These are phyloP conservation scores for Botrytis galanthina DNA, from an alignment of 2,329 filamentous ascomycete genomes.

Conservation along the genomic window DNA sequence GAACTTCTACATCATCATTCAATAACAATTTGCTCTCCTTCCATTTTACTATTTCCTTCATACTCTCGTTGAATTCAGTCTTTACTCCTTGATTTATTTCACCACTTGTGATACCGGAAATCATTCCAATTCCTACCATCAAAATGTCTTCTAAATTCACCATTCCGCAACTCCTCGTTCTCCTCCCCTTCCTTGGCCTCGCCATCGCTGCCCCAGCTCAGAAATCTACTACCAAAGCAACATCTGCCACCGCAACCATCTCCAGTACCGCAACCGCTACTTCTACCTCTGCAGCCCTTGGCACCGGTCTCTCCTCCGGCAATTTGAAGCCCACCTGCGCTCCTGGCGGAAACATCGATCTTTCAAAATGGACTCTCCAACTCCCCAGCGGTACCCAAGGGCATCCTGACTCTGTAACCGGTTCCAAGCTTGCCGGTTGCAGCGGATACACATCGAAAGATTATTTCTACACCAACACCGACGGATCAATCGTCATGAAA, in stretches of 20 bases:
- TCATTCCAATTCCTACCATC: not conserved
- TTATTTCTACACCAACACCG: slow-evolving; percentile 40
- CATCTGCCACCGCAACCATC: not conserved
- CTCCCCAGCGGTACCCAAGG: slow-evolving; percentile 40
- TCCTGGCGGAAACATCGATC: slow-evolving; percentile 40
- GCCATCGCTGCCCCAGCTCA: slow-evolving; percentile 9
- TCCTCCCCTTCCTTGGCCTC: slow-evolving; percentile 14
- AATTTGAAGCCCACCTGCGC: slow-evolving; percentile 23
- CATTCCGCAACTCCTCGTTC: slow-evolving; percentile 9
- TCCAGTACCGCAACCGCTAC: not conserved
- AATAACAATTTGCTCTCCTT: not conserved
- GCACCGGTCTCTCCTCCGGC: not conserved
- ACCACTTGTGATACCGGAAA: not conserved
- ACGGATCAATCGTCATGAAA: slow-evolving; percentile 43
- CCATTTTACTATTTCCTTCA: not conserved
- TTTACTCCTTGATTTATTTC: not conserved
- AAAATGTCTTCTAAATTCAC: slow-evolving; percentile 16
- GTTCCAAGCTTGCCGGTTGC: slow-evolving; percentile 40
- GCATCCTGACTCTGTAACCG: slow-evolving; percentile 36
- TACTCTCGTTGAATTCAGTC: not conserved
- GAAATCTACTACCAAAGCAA: not conserved
- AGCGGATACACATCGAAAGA: slow-evolving; percentile 38
- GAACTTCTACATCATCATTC: not conserved
- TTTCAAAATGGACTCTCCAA: slow-evolving; percentile 41
- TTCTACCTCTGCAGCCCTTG: not conserved